Evolutionary conservation across 257 asterid genomes (phyloP).

Genomic region (Linaria vulgaris): DNA sequence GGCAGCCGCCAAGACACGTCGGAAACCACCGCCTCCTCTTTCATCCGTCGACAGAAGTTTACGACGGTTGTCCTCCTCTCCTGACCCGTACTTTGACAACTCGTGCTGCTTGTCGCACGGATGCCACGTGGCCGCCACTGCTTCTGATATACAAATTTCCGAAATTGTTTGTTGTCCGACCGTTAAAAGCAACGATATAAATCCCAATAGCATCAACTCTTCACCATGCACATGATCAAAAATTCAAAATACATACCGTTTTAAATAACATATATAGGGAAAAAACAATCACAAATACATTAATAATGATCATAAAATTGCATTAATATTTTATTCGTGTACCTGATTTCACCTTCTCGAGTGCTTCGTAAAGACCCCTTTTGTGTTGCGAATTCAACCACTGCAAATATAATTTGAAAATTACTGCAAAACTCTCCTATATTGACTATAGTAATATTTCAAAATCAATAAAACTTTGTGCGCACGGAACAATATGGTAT

Average conservation of each 20-base stretch:
- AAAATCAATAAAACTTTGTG: neutral
- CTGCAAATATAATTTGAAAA: conserved; percentile 27
- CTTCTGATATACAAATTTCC: conserved; percentile 47
- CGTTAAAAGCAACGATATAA: conserved; percentile 60
- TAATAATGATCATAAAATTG: too few species aligned
- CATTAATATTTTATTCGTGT: too few species aligned
- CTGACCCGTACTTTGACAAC: neutral
- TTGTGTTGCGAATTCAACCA: conserved; percentile 45
- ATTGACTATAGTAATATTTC: too few species aligned
- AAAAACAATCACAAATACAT: too few species aligned
- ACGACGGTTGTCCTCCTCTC: too few species aligned
- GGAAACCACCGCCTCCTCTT: conserved; percentile 4
- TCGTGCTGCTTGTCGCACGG: conserved; percentile 45
- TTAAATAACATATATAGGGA: too few species aligned
- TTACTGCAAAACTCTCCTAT: neutral
- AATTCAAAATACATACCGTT: too few species aligned
- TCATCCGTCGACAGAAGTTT: too few species aligned
- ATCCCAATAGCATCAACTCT: conserved; percentile 74
- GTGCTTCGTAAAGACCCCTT: conserved; percentile 52
- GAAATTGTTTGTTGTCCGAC: conserved; percentile 50
- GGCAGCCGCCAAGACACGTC: conserved; percentile 43
- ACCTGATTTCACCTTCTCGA: conserved; percentile 70
- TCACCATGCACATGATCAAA: too few species aligned
- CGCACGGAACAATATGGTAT: neutral
- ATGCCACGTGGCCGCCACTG: conserved; percentile 53